A percentile compares a stretch with the other conserved stretches of the same genome.
phyloP scores from a whole-genome alignment of 495 filamentous ascomycete genomes.

The Astrothelium macrocarpum region DNA sequence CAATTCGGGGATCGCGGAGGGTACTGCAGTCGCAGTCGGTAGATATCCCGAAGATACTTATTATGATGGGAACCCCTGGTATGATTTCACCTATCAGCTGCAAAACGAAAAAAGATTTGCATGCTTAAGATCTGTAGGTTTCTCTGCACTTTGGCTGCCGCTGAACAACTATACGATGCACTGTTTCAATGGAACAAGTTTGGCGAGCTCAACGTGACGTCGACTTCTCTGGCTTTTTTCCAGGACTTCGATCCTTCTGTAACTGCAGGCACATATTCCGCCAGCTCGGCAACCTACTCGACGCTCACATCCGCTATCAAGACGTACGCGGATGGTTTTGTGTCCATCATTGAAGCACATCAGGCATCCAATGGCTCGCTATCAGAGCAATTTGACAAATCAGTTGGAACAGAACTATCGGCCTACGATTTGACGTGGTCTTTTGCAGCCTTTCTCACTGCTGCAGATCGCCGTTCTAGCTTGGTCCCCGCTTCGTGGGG shows the following conservation, averaged over 20 bases:
- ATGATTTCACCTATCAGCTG: neutral
- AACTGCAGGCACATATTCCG: constrained; percentile 42
- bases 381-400: constrained; percentile 51
- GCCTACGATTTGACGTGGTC: constrained; percentile 60
- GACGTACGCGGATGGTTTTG: constrained; percentile 56
- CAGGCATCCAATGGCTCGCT: constrained; percentile 44
- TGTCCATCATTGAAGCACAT: constrained; percentile 44
- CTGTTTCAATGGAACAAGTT: constrained; percentile 49
- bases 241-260: constrained; percentile 40
- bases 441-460: constrained; percentile 54
- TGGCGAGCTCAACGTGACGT: constrained; percentile 44
- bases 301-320: constrained; percentile 44
- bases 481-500: constrained; percentile 47
- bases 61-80: constrained; percentile 49
- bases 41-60: constrained; percentile 62
- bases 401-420: constrained; percentile 42
- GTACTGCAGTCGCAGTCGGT: constrained; percentile 52
- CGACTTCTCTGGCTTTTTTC: constrained; percentile 50
- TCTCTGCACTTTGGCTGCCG: constrained; percentile 52
- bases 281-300: constrained; percentile 39
- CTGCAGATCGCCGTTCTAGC: constrained; percentile 35
- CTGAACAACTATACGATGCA: constrained; percentile 57
- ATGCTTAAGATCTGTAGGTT: constrained; percentile 40
- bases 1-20: constrained; percentile 32
- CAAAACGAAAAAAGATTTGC: neutral